These are phyloP conservation scores for Platanthera zijinensis DNA, from an alignment of 106 monocot species.

Conservation along the genomic window DNA sequence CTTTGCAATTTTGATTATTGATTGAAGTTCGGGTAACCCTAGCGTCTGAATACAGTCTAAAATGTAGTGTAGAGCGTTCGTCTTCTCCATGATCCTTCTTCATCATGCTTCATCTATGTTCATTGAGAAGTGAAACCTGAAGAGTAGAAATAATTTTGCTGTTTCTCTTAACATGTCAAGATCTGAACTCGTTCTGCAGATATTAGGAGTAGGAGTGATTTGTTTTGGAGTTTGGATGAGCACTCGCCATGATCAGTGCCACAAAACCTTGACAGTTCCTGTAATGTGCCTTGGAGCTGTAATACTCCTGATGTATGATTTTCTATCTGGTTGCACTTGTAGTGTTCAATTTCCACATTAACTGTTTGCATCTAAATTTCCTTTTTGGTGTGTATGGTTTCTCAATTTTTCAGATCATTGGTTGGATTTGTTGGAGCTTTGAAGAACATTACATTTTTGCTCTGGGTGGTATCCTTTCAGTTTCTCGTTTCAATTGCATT, in stretches of 20 bases:
- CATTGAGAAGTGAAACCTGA: not conserved
- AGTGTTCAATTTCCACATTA: not conserved
- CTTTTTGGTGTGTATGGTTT: conserved; percentile 3
- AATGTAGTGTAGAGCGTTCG: not conserved
- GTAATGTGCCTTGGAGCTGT: conserved; percentile 79
- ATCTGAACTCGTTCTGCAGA: conserved; percentile 24
- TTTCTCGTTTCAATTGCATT: not conserved
- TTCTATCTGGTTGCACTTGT: not conserved
- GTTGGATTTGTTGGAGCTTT: conserved; percentile 79
- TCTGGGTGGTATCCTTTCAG: conserved; percentile 91
- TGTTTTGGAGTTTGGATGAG: conserved; percentile 96
- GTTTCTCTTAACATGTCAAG: not conserved
- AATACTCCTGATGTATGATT: conserved; percentile 69
- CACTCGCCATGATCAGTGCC: conserved; percentile 78
- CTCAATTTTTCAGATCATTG: conserved; percentile 63
- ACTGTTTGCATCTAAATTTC: not conserved
- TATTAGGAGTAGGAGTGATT: conserved; percentile 62
- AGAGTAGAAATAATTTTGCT: not conserved
- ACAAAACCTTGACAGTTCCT: conserved; percentile 70
- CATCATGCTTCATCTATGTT: no score
- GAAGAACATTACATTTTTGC: conserved; percentile 52
- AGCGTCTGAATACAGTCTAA: not conserved
- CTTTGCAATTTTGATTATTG: not conserved
- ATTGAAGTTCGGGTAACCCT: not conserved
- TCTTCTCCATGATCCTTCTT: conserved; percentile 1